These are phyloP conservation scores for Cercospora canescens DNA, from an alignment of 2,329 filamentous ascomycete species.

Conservation along the genomic window DNA sequence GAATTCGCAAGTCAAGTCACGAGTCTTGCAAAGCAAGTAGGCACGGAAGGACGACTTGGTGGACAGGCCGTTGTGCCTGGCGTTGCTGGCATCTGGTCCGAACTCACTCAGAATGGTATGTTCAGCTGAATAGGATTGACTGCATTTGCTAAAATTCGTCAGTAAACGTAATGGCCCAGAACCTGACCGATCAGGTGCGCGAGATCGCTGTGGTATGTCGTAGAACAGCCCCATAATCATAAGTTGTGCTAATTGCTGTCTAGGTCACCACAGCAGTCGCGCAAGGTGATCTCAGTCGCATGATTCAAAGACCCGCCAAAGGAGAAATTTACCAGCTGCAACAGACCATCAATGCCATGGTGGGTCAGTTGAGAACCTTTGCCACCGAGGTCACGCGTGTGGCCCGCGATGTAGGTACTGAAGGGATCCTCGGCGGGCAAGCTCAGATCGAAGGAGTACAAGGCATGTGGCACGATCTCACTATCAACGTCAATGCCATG, in stretches of 20 bases:
- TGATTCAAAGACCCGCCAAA: slow-evolving; percentile 90
- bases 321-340: slow-evolving; percentile 95
- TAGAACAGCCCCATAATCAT: neutral
- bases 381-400: slow-evolving; percentile 66
- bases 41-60: slow-evolving; percentile 90
- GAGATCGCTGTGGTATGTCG: slow-evolving; percentile 74
- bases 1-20: slow-evolving; percentile 97
- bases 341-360: slow-evolving; percentile 76
- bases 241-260: neutral
- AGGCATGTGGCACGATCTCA: slow-evolving; percentile 67
- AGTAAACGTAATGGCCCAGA: slow-evolving; percentile 99
- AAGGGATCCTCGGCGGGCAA: slow-evolving; percentile 64
- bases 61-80: slow-evolving; percentile 92
- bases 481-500: slow-evolving; percentile 57
- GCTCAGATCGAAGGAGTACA: slow-evolving; percentile 65
- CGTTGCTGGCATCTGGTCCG: slow-evolving; percentile 96
- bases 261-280: slow-evolving; percentile 89
- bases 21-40: slow-evolving; percentile 89
- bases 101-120: slow-evolving; percentile 68
- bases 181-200: slow-evolving; percentile 93
- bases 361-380: slow-evolving; percentile 65
- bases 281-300: slow-evolving; percentile 89
- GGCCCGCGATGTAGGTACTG: slow-evolving; percentile 63
- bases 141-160: slow-evolving; percentile 25
- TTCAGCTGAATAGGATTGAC: slow-evolving; percentile 8